Conservation (phyloP, 1,284 basidiomycete species). For the Tilletia setariae region DNA sequence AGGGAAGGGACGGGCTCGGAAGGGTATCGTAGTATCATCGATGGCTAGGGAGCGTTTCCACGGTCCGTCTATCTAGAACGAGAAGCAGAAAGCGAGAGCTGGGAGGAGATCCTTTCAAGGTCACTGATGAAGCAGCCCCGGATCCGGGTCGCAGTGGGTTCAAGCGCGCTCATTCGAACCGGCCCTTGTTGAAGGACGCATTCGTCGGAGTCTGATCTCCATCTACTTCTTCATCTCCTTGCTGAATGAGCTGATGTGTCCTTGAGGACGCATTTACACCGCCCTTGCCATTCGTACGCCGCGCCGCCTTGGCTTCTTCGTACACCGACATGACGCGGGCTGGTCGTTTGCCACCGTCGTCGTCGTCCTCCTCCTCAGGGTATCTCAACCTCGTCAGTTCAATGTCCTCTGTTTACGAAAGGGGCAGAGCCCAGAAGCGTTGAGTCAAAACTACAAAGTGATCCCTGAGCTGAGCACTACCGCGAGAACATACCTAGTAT, state of each 20-base stretch:
- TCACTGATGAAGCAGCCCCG: neutral
- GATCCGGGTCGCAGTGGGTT: too few relatives aligned
- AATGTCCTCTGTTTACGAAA: constrained; percentile 31
- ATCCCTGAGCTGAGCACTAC: neutral
- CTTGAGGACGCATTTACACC: neutral
- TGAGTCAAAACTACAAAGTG: neutral
- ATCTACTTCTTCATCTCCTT: neutral
- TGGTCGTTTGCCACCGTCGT: constrained; percentile 5
- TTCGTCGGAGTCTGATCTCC: constrained; percentile 11
- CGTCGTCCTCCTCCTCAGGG: constrained; percentile 26
- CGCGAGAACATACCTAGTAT: constrained; percentile 55
- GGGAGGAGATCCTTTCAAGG: too few relatives aligned
- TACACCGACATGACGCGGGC: neutral
- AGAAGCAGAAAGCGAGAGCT: too few relatives aligned
- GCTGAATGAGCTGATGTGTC: neutral
- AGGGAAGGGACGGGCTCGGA: too few relatives aligned
- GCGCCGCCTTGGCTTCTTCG: neutral
- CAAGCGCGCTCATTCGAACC: neutral
- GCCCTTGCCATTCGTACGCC: neutral
- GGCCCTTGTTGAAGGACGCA: constrained; percentile 3
- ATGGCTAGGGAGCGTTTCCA: too few relatives aligned
- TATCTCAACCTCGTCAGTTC: constrained; percentile 30
- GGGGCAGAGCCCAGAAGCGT: neutral
- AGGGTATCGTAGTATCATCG: too few relatives aligned
- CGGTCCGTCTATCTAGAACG: too few relatives aligned